Evolutionary conservation across 2,329 filamentous ascomycete species (phyloP).

Genomic region (Nemania bipapillata): DNA sequence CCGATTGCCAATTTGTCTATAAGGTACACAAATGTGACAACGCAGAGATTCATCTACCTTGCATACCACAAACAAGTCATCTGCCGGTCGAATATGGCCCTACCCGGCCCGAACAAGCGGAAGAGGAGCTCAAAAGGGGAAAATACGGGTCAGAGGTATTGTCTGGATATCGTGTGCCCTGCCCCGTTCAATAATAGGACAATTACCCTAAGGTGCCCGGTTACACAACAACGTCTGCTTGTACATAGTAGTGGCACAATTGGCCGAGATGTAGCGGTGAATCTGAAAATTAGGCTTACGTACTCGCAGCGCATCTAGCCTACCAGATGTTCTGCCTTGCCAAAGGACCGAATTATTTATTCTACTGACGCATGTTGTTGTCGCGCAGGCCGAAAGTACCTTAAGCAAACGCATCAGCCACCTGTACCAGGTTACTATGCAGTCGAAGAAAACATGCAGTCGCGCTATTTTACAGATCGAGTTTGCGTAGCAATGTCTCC

Average conservation of each 20-base stretch:
- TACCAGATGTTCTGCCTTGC: neutral
- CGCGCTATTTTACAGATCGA: neutral
- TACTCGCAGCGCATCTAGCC: neutral
- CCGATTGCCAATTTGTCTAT: no score
- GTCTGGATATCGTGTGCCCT: neutral
- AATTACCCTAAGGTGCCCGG: neutral
- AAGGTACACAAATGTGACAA: no score
- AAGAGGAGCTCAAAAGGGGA: neutral
- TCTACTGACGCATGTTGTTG: neutral
- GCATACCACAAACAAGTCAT: no score
- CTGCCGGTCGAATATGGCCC: neutral
- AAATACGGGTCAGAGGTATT: neutral
- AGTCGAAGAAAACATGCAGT: neutral
- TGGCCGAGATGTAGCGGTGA: constrained; percentile 28
- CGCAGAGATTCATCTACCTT: no score
- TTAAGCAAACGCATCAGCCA: neutral
- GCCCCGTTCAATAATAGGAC: neutral
- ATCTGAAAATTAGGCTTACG: neutral
- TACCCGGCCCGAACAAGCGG: neutral
- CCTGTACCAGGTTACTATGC: neutral
- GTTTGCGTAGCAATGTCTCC: neutral
- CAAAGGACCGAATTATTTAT: neutral
- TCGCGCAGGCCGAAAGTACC: neutral
- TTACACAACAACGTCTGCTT: constrained; percentile 1
- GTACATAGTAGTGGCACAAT: constrained; percentile 15